Percentiles rank a stretch among this genome's conserved stretches.
Conservation (phyloP, 1,139 yeast species). For the Candida labiduridarum region DNA sequence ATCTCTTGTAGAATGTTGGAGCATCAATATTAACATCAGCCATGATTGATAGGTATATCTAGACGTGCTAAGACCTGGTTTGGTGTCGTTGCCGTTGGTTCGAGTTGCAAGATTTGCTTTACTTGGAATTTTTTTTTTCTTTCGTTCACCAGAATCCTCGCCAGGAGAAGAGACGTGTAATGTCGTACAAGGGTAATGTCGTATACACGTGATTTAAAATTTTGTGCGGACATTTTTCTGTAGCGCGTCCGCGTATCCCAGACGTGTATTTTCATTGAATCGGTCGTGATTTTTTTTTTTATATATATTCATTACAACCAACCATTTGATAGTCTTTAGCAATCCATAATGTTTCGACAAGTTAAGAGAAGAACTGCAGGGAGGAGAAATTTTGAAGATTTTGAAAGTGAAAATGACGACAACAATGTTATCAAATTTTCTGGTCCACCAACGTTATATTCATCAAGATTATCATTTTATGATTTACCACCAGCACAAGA, state of each 20-base stretch:
- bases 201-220: not conserved
- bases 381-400: conserved; percentile 64
- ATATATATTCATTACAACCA: not conserved
- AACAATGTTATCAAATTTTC: conserved; percentile 14
- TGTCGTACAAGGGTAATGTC: not conserved
- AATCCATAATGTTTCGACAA: conserved; percentile 68
- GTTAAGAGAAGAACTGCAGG: conserved; percentile 76
- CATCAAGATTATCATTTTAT: conserved; percentile 63
- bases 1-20: conserved; percentile 41
- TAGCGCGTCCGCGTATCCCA: not conserved
- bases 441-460: conserved; percentile 13
- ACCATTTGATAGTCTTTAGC: not conserved
- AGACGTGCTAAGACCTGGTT: not conserved
- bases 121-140: not conserved
- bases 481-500: conserved; percentile 77
- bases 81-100: not conserved
- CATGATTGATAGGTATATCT: conserved; percentile 17
- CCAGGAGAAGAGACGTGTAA: not conserved
- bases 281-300: too few species aligned
- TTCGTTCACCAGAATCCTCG: not conserved
- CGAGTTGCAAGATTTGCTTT: not conserved
- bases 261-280: too few species aligned
- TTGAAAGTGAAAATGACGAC: conserved; percentile 38
- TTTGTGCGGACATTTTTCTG: not conserved
- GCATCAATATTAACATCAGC: conserved; percentile 44